Base-by-base conservation (phyloP, 176 grass and related monocot species). In the Canna indica region DNA sequence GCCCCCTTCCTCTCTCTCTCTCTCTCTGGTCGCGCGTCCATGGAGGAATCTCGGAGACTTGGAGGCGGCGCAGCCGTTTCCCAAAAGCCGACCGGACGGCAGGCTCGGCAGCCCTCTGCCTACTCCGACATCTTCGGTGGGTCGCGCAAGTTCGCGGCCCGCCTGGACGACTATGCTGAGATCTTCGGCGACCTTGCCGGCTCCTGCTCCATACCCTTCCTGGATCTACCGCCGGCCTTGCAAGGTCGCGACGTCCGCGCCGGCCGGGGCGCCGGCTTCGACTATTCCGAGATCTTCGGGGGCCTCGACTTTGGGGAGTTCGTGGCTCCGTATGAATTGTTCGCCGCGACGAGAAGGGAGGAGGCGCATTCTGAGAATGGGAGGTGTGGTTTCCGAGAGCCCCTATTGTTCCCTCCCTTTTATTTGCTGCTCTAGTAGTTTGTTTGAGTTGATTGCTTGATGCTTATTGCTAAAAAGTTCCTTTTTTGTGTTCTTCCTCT, bases 201-300 rank as follows among this genome's bases (percentile, higher is more conserved):
- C 7, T 27, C 36, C 13, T 73, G 71, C 53, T 73, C 34, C 34
- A 73, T 73, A 6, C 71, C 54, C 1, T 26, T 73, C n/a, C 54
- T 73, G 13, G 71, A 73, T 24, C 71, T 73, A 24, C 71, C 53
- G 34, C 76, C 76, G 9, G 78, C 81, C 42, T 36, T 36, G 1
- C 62, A 47, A 5, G 72, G 52, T 53, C 72, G 0, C 48, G 41
- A 16, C 50, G 24, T 57, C 76, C 34, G 22, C 76, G 18, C 36
- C 72, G 34, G 31, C 44, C 14, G 2, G 76, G 68, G 17, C 22
- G 25, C 5, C 62, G 71, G 10, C 83, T 44, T 87, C 1, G 84
- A 66, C 53, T 99, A 99, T 74, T 78, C 80, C 8, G 94, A 93
- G 84, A 85, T 99, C 75, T 99, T 99, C 75, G 78, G 78, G 32